phyloP scores from a whole-genome alignment of 805 yeast genomes.

The Candida michaelii region DNA sequence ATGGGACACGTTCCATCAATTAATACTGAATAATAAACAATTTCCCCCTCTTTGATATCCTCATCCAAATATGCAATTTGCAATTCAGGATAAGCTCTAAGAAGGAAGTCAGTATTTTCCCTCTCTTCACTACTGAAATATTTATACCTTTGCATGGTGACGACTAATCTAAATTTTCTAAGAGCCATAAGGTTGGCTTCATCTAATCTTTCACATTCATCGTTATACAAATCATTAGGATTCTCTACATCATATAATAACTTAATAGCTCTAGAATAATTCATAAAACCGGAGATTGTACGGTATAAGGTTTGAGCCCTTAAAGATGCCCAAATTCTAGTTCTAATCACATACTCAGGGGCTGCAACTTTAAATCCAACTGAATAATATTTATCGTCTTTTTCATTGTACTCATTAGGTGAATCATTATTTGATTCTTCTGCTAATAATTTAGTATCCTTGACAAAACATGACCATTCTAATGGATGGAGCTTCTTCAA shows the following conservation, averaged over 20 bases:
- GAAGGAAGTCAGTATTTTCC: constrained; percentile 76
- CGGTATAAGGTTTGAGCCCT: constrained; percentile 96
- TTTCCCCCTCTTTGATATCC: constrained; percentile 77
- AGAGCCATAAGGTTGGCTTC: constrained; percentile 65
- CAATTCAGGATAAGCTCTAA: constrained; percentile 81
- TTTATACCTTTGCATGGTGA: constrained; percentile 83
- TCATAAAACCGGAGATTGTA: constrained; percentile 98
- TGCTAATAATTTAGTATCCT: constrained; percentile 92
- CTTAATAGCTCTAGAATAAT: constrained; percentile 94
- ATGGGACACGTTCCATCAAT: constrained; percentile 79
- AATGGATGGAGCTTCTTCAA: constrained; percentile 93
- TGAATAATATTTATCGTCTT: constrained; percentile 84
- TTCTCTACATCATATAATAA: constrained; percentile 88
- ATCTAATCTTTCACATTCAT: constrained; percentile 39
- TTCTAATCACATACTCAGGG: constrained; percentile 93
- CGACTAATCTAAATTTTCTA: constrained; percentile 77
- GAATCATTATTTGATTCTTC: constrained; percentile 71
- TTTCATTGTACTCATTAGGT: constrained; percentile 9
- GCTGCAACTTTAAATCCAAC: constrained; percentile 98
- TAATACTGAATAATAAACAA: constrained; percentile 70
- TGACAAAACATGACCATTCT: constrained; percentile 97
- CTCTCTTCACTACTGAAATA: constrained; percentile 71
- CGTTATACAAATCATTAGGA: constrained; percentile 44
- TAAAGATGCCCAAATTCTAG: constrained; percentile 97
- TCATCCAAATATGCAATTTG: constrained; percentile 94